phyloP scores from a whole-genome alignment of 371 early-diverging fungal species.

The Basidiobolus heterosporus region DNA sequence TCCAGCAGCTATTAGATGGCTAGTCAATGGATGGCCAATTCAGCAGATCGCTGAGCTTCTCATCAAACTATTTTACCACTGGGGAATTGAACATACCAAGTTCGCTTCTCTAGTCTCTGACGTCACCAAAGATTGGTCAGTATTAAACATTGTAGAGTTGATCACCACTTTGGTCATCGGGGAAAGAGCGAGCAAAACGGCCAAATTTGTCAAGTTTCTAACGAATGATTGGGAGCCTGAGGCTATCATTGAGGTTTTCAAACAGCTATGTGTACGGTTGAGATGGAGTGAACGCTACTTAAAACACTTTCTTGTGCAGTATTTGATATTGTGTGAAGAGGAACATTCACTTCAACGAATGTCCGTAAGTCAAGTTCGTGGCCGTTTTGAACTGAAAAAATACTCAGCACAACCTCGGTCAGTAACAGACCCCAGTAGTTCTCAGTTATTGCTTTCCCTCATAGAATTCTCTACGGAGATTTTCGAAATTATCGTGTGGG shows the following conservation, averaged over 20 bases:
- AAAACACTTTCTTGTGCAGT: conserved; percentile 3
- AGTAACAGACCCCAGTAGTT: too few species aligned
- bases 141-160: background rate
- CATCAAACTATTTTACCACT: conserved; percentile 6
- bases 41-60: conserved; percentile 2
- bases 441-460: too few species aligned
- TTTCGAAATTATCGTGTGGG: too few species aligned
- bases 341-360: too few species aligned
- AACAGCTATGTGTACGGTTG: background rate
- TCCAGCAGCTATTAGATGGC: conserved; percentile 2
- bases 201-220: background rate
- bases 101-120: conserved; percentile 1
- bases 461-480: too few species aligned
- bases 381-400: too few species aligned
- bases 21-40: conserved; percentile 5
- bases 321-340: background rate
- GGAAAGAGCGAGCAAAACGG: conserved; percentile 2
- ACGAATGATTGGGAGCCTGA: background rate
- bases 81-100: conserved; percentile 4
- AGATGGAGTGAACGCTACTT: background rate
- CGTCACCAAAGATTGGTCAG: background rate
- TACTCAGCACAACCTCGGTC: too few species aligned
- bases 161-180: conserved; percentile 4
- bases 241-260: background rate
- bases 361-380: too few species aligned